These are phyloP conservation scores for Paecilomyces fulvus DNA, from an alignment of 2,329 filamentous ascomycete species.

Conservation along the genomic window DNA sequence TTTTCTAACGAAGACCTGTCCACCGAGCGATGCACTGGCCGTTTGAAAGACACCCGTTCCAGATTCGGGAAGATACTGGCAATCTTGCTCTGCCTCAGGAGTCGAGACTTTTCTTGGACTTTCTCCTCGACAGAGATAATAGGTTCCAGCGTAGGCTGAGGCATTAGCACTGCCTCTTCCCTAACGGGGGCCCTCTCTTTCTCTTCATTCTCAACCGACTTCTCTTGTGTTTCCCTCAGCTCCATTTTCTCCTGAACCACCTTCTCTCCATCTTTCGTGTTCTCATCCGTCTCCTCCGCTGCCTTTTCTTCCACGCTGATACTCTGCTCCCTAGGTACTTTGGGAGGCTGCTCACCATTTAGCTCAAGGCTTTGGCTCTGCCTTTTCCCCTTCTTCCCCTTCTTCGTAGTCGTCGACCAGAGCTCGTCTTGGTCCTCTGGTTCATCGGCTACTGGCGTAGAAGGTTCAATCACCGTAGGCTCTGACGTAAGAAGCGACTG, in stretches of 20 bases:
- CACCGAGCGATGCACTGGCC: constrained; percentile 15
- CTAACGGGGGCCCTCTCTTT: background rate
- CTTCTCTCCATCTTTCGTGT: background rate
- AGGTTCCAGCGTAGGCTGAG: background rate
- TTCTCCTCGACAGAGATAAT: constrained; percentile 3
- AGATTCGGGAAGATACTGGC: constrained; percentile 27
- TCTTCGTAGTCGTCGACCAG: background rate
- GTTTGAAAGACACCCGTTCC: constrained; percentile 24
- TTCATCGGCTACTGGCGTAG: background rate
- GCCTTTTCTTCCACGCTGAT: background rate
- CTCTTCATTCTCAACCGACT: background rate
- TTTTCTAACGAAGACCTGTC: background rate
- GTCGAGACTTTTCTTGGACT: constrained; percentile 9
- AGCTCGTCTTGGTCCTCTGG: background rate
- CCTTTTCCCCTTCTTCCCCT: background rate
- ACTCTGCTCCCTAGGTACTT: background rate
- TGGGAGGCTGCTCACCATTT: no score
- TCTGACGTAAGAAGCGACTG: background rate
- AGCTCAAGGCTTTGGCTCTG: background rate
- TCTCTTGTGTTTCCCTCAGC: background rate
- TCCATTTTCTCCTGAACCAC: background rate
- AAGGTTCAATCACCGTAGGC: background rate
- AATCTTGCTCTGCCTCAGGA: constrained; percentile 19
- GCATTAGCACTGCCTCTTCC: background rate
- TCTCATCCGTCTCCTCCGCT: background rate